Percentiles rank a stretch among this genome's conserved stretches.
Evolutionary conservation across 2,329 filamentous ascomycete species (phyloP).

Genomic region (Colletotrichum sp.): DNA sequence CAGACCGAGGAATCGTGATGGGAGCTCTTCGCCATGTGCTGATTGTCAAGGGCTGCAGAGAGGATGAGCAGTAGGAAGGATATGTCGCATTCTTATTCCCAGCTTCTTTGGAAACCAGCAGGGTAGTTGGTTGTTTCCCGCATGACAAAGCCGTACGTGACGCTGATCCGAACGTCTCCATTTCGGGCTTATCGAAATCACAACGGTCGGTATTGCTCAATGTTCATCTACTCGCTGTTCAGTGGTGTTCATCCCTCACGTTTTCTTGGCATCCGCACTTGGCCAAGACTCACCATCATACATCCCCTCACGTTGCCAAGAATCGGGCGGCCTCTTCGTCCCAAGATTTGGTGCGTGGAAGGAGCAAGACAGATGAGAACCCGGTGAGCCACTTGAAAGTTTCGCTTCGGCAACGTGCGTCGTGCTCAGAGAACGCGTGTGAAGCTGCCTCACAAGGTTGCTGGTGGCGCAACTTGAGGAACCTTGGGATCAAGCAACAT

Average conservation of each 20-base stretch:
- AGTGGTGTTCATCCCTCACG: not conserved
- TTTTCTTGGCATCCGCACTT: not conserved
- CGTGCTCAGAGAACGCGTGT: not conserved
- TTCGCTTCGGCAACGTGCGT: not conserved
- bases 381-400: not conserved
- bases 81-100: not conserved
- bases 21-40: not conserved
- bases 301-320: not conserved
- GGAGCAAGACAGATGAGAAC: rapidly evolving
- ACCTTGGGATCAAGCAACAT: not conserved
- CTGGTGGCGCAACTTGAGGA: not conserved
- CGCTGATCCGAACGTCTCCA: not conserved
- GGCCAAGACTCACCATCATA: not conserved
- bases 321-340: not conserved
- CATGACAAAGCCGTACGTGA: not conserved
- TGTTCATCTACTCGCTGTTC: not conserved
- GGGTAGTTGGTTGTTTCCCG: not conserved
- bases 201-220: not conserved
- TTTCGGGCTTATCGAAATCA: not conserved
- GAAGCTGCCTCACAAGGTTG: not conserved
- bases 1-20: not conserved
- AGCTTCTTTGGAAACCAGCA: not conserved
- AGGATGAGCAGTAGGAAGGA: not conserved
- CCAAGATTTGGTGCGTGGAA: not conserved
- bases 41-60: not conserved